Evolutionary conservation across 768 basidiomycete genomes (phyloP).

Genomic region (Termitomyces sp.): DNA sequence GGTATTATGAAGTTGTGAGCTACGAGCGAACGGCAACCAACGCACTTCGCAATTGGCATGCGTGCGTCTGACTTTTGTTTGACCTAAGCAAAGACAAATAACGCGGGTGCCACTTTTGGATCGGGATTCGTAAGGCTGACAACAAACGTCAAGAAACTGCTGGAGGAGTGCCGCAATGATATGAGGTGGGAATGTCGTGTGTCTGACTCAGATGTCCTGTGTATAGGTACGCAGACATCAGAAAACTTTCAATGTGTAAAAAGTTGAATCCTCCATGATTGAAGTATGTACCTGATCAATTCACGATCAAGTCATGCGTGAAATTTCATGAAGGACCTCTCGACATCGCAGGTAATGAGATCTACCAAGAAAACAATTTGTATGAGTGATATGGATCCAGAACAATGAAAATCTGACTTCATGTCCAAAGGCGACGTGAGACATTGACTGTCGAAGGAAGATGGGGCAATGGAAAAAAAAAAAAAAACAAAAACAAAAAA

Average conservation of each 20-base stretch:
- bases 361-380: not conserved
- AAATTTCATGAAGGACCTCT: not conserved
- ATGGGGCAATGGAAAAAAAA: slow-evolving; percentile 6
- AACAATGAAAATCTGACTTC: not conserved
- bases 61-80: not conserved
- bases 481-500: not conserved
- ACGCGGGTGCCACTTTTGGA: slow-evolving; percentile 5
- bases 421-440: not conserved
- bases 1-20: not conserved
- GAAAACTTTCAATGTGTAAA: not conserved
- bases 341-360: not conserved
- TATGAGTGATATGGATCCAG: not conserved
- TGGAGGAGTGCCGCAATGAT: not conserved
- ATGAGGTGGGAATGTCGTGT: not conserved
- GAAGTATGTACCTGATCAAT: not conserved
- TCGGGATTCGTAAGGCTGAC: not conserved
- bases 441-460: not conserved
- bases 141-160: not conserved
- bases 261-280: not conserved
- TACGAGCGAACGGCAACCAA: not conserved
- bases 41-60: not conserved
- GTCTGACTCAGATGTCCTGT: not conserved
- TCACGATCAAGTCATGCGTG: not conserved
- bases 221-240: not conserved
- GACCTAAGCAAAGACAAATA: slow-evolving; percentile 7